These are phyloP conservation scores for Coemansia reversa DNA, from an alignment of 192 early-diverging fungal species.

Conservation along the genomic window DNA sequence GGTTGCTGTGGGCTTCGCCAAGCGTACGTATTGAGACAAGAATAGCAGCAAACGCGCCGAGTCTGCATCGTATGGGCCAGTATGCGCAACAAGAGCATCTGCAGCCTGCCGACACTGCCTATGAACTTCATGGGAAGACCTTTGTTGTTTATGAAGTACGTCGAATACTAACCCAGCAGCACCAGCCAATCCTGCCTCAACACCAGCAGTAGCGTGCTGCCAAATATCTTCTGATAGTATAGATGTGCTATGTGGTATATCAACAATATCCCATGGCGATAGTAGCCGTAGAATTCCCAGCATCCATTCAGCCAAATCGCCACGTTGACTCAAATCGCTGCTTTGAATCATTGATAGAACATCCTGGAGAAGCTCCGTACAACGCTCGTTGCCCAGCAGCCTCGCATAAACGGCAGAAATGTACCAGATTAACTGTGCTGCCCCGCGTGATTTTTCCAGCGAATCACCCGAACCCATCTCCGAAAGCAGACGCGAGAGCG, in stretches of 20 bases:
- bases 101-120: conserved; percentile 36
- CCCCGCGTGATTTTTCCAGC: conserved; percentile 22
- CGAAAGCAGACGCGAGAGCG: conserved; percentile 36
- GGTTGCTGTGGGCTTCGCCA: background rate
- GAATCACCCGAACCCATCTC: conserved; percentile 23
- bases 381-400: conserved; percentile 10
- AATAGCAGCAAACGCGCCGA: conserved; percentile 15
- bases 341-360: conserved; percentile 18
- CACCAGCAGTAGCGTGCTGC: conserved; percentile 37
- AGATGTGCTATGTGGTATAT: background rate
- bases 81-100: conserved; percentile 17
- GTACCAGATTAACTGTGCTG: conserved; percentile 49
- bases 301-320: conserved; percentile 38
- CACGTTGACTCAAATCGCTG: conserved; percentile 29
- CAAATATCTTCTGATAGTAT: conserved; percentile 20
- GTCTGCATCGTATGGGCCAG: conserved; percentile 15
- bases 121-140: conserved; percentile 7
- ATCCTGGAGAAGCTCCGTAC: conserved; percentile 23
- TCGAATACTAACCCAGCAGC: conserved; percentile 28
- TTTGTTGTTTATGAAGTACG: conserved; percentile 15
- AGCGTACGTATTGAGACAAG: conserved; percentile 24
- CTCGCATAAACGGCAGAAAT: conserved; percentile 23
- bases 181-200: conserved; percentile 30
- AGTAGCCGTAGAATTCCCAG: conserved; percentile 29
- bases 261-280: background rate